Base-by-base conservation (phyloP, 1,284 basidiomycete genomes). In the Meripilus lineatus region DNA sequence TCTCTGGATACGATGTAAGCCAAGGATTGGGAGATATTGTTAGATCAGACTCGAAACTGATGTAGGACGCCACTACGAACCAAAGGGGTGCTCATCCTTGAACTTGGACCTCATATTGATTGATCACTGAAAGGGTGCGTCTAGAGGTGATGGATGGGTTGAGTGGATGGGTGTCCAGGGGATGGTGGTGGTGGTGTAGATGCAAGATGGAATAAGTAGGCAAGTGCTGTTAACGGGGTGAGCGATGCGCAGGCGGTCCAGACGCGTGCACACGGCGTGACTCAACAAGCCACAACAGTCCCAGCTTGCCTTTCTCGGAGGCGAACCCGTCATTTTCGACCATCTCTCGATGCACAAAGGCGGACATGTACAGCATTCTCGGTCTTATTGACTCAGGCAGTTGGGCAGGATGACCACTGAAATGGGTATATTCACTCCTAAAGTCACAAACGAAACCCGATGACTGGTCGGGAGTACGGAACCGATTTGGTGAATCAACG, bases 81-180 rank as follows among this genome's bases (percentile, higher is more conserved):
- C 94, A 64, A 97, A 99, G 47, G 93, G 90, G 69, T 99, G 96
- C 74, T 99, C 96, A 70, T 98, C 95, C 83, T 99, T 99, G 79
- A 99, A 99, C 75, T 97, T 96, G 65, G 93, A 95, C 65, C 93
- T 84, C 86, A 97, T 96, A 25, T 21, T 59, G 52, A 14, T n/a
- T 32, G 35, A 15, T 22, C 8, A 38, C 13, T 30, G 33, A 42
- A 38, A 37, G 7, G 38, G 26, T 20, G 32, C 17, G 37, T 32
- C 41, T 47, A 33, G 18, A 38, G 46, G 41, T 45, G 50, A 45
- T 48, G 48, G 46, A n/a, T 23, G 18, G 24, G 43, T 32, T 10
- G 26, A 34, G n/a, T 18, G 33, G 30, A 39, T 32, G 32, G 6
- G 38, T 15, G 34, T 4, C 34, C 38, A n/a, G 35, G 17, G 30